phyloP scores from a whole-genome alignment of 2,329 filamentous ascomycete genomes.

The Trichoderma semiorbis region DNA sequence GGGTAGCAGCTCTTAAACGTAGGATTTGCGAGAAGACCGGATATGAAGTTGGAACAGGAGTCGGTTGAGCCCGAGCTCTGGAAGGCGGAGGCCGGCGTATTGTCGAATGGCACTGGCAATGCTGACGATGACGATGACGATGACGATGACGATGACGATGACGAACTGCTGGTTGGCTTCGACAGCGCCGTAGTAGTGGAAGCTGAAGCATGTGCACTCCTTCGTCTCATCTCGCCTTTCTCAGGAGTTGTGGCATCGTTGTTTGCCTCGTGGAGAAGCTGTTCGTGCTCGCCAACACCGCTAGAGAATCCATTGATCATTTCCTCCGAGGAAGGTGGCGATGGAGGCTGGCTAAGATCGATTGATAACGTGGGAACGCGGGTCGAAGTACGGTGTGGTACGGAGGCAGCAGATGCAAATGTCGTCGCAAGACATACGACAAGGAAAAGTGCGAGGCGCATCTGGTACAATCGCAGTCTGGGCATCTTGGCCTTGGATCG shows the following conservation, averaged over 20 bases:
- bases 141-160: background rate
- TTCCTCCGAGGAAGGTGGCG: background rate
- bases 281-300: background rate
- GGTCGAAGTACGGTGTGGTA: constrained; percentile 8
- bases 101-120: constrained; percentile 66
- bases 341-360: background rate
- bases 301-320: background rate
- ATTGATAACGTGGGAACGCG: constrained; percentile 9
- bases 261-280: background rate
- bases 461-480: background rate
- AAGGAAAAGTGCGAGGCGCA: constrained; percentile 11
- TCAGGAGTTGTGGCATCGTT: background rate
- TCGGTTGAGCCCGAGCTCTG: constrained; percentile 44
- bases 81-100: constrained; percentile 60
- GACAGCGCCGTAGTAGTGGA: background rate
- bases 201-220: background rate
- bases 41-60: constrained; percentile 65
- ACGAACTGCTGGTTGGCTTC: background rate
- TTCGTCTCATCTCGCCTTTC: constrained; percentile 20
- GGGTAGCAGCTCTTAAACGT: constrained; percentile 75
- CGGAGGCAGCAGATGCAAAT: constrained; percentile 5
- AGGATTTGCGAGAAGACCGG: constrained; percentile 59
- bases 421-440: constrained; percentile 12
- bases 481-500: background rate
- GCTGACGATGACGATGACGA: constrained; percentile 27